These are phyloP conservation scores for Wickerhamiella alocasiicola DNA, from an alignment of 805 yeast genomes.

Conservation along the genomic window DNA sequence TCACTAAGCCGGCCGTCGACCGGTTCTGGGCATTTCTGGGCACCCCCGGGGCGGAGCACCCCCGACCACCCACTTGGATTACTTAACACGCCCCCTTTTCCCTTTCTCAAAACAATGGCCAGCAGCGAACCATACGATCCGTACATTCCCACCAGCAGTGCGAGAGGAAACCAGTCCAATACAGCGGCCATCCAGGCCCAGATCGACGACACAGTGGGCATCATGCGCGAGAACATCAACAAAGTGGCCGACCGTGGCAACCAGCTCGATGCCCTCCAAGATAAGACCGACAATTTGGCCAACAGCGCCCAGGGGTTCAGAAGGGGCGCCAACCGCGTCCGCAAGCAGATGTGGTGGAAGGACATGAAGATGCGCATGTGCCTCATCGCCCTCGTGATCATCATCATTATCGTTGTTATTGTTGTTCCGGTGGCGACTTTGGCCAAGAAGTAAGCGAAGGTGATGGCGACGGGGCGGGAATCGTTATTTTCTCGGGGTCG, in stretches of 20 bases:
- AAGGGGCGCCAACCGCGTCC: conserved; percentile 91
- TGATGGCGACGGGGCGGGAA: too few relatives aligned
- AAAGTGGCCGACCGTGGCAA: conserved; percentile 94
- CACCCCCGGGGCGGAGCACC: background rate
- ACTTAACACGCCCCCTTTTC: background rate
- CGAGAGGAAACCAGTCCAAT: conserved; percentile 30
- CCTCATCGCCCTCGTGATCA: conserved; percentile 60
- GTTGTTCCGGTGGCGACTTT: conserved; percentile 92
- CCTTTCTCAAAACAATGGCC: conserved; percentile 1
- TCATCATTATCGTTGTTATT: conserved; percentile 69
- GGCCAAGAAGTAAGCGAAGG: conserved; percentile 37
- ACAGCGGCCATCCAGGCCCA: conserved; percentile 84
- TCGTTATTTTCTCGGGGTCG: too few relatives aligned
- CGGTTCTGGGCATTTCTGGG: too few relatives aligned
- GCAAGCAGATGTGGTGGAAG: conserved; percentile 99
- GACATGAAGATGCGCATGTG: conserved; percentile 95
- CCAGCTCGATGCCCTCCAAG: conserved; percentile 80
- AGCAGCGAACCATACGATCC: conserved; percentile 80
- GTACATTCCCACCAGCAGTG: conserved; percentile 46
- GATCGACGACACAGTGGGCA: conserved; percentile 91
- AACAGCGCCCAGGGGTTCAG: conserved; percentile 89
- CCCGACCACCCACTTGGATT: background rate
- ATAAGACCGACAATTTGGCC: conserved; percentile 84
- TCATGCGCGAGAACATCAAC: conserved; percentile 94
- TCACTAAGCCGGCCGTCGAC: too few relatives aligned